Evolutionary conservation across 148 eudicot genomes (phyloP).

Genomic region (Polygonum maritimum): DNA sequence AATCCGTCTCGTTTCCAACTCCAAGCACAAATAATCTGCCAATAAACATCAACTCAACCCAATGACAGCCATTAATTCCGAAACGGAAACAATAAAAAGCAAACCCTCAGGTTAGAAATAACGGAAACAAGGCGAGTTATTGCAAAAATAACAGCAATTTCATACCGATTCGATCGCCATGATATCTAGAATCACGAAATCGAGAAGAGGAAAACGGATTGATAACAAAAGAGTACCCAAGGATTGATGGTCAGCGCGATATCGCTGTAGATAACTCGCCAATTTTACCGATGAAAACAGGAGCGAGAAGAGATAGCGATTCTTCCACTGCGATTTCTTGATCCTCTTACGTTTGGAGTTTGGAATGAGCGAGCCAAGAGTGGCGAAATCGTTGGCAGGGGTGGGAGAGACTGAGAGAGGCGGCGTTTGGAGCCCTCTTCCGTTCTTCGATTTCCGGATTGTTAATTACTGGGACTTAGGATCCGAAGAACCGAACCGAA

Average conservation of each 20-base stretch:
- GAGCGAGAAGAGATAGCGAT: too few relatives aligned
- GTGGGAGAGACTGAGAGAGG: too few relatives aligned
- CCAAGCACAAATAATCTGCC: background rate
- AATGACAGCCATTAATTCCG: background rate
- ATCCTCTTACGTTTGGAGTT: too few relatives aligned
- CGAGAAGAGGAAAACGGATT: background rate
- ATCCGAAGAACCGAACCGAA: too few relatives aligned
- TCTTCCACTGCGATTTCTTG: too few relatives aligned
- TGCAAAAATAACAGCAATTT: conserved; percentile 5
- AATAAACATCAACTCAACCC: background rate
- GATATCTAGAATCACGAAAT: background rate
- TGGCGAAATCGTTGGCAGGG: too few relatives aligned
- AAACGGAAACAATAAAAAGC: conserved; percentile 13
- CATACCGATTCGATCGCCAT: conserved; percentile 9
- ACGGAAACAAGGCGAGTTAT: conserved; percentile 15
- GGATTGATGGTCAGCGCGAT: conserved; percentile 12
- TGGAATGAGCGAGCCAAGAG: too few relatives aligned
- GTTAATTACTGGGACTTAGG: too few relatives aligned
- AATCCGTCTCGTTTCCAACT: background rate
- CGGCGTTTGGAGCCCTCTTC: too few relatives aligned
- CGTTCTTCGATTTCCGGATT: too few relatives aligned
- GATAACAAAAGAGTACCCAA: conserved; percentile 23
- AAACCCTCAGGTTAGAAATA: conserved; percentile 6
- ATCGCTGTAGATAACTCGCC: too few relatives aligned
- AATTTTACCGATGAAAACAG: too few relatives aligned